Conservation (phyloP, 345 rosid species). For the Fremontodendron californicum region DNA sequence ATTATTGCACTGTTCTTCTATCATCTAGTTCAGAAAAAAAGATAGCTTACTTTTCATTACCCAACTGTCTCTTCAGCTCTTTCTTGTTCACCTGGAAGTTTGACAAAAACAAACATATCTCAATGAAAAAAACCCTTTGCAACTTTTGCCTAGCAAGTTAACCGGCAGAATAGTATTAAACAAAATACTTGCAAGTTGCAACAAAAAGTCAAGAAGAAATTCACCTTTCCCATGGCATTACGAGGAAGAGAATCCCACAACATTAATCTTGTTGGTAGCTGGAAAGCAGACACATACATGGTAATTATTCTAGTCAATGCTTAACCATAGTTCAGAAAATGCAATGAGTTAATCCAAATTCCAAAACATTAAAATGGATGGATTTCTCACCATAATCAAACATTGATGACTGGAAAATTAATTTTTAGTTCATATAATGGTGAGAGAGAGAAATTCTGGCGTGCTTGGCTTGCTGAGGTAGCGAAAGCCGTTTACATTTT, state of each 20-base stretch:
- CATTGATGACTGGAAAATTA: not conserved
- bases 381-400: not conserved
- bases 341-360: not conserved
- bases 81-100: constrained; percentile 82
- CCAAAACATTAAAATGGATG: not conserved
- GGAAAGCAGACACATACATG: constrained; percentile 6
- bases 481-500: not conserved
- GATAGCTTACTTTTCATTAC: constrained; percentile 26
- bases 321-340: not conserved
- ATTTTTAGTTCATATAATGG: not conserved
- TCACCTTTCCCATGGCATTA: constrained; percentile 98
- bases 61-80: constrained; percentile 68
- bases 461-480: not conserved
- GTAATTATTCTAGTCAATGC: not conserved
- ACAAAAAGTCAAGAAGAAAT: constrained; percentile 2
- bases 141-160: not conserved
- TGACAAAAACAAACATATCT: not conserved
- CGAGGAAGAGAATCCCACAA: constrained; percentile 92
- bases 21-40: not conserved
- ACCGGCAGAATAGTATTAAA: not conserved
- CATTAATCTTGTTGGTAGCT: constrained; percentile 82
- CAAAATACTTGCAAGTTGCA: not conserved
- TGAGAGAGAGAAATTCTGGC: not conserved
- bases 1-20: not conserved
- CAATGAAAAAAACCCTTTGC: not conserved